phyloP scores from a whole-genome alignment of 345 rosid genomes.

The Populus ilicifolia region DNA sequence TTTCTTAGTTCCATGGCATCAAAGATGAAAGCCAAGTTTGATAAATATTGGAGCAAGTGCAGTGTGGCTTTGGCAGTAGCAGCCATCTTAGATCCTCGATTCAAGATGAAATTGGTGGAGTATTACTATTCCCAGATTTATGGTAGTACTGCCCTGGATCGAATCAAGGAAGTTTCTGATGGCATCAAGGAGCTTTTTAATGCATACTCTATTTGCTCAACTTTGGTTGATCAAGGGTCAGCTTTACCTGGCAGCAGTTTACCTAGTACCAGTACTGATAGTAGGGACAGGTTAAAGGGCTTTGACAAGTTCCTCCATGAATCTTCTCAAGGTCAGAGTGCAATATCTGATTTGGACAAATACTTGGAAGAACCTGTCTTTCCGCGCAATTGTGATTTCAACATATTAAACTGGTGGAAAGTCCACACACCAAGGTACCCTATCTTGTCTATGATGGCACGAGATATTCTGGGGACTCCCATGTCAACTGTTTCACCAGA shows the following conservation, averaged over 20 bases:
- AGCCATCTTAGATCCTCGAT: constrained; percentile 89
- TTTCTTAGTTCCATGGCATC: constrained; percentile 57
- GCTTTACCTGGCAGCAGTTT: constrained; percentile 68
- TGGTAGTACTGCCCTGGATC: constrained; percentile 80
- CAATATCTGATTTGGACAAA: constrained; percentile 71
- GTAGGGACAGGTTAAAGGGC: constrained; percentile 77
- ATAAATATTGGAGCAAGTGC: constrained; percentile 85
- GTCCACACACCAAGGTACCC: constrained; percentile 97
- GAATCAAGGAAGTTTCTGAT: constrained; percentile 76
- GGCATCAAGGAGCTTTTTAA: constrained; percentile 75
- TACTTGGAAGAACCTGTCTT: constrained; percentile 85
- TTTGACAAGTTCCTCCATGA: constrained; percentile 87
- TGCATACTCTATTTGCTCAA: constrained; percentile 76
- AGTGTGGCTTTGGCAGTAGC: constrained; percentile 81
- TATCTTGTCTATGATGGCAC: constrained; percentile 87
- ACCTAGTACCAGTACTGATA: constrained; percentile 48
- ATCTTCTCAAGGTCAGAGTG: constrained; percentile 66
- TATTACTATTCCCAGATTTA: constrained; percentile 89
- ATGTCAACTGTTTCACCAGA: constrained; percentile 64
- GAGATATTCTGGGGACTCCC: constrained; percentile 82
- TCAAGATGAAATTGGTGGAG: constrained; percentile 91
- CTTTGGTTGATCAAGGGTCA: constrained; percentile 72
- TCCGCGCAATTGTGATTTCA: constrained; percentile 79
- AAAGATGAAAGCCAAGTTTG: constrained; percentile 80
- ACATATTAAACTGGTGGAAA: constrained; percentile 89